A percentile compares a stretch with the other conserved stretches of the same genome.
Conservation (phyloP, 2,329 filamentous ascomycete genomes). For the Ophiostoma himal-ulmi region DNA sequence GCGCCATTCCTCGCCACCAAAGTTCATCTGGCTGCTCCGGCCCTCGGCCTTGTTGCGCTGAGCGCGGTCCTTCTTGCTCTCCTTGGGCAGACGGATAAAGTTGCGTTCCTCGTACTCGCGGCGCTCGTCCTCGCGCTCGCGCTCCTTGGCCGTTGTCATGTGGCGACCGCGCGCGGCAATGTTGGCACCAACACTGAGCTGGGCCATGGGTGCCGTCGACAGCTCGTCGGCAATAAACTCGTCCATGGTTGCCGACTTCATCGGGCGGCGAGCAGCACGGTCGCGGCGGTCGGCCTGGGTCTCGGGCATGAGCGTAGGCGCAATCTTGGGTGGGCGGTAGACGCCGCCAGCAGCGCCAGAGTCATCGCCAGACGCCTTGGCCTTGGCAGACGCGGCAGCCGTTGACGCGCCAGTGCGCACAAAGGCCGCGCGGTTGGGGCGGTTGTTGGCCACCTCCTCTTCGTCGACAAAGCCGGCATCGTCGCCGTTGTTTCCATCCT, state of each 20-base stretch:
- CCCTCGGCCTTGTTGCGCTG: conserved; percentile 54
- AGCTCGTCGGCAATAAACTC: conserved; percentile 87
- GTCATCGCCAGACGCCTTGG: conserved; percentile 26
- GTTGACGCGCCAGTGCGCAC: conserved; percentile 28
- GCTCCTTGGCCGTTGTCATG: conserved; percentile 70
- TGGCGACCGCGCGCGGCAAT: conserved; percentile 73
- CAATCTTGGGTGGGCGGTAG: conserved; percentile 84
- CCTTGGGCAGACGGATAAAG: conserved; percentile 77
- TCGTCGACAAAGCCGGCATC: conserved; percentile 23
- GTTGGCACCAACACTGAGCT: conserved; percentile 88
- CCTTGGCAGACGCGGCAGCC: not conserved
- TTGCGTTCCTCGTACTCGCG: conserved; percentile 87
- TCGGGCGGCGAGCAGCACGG: conserved; percentile 54
- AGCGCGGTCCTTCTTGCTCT: conserved; percentile 78
- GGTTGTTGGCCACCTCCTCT: conserved; percentile 20
- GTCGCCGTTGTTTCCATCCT: conserved; percentile 19
- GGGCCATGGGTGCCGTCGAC: conserved; percentile 70
- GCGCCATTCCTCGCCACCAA: conserved; percentile 90
- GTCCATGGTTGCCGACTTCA: conserved; percentile 79
- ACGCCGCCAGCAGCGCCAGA: conserved; percentile 55
- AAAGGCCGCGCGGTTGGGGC: conserved; percentile 37
- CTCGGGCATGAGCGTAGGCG: conserved; percentile 76
- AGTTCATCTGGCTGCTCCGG: conserved; percentile 55
- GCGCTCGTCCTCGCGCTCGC: conserved; percentile 70
- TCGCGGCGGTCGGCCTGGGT: conserved; percentile 62